A percentile compares a stretch with the other conserved stretches of the same genome.
Evolutionary conservation across 257 asterid genomes (phyloP).

Genomic region (Solanum sejunctum): DNA sequence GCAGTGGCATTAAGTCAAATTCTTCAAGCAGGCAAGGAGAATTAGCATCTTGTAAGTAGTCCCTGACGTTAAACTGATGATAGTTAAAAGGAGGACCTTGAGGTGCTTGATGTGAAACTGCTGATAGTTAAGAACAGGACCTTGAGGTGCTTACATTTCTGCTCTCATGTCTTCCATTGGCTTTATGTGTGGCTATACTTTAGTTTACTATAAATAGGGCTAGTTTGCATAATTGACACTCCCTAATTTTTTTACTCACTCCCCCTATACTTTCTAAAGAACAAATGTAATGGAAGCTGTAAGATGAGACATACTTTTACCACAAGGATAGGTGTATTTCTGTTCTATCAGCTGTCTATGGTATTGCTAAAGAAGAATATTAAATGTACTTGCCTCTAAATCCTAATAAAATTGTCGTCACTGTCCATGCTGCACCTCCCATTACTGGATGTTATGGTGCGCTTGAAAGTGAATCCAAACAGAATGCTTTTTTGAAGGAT

Average conservation of each 20-base stretch:
- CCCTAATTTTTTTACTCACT: neutral
- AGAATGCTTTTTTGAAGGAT: neutral
- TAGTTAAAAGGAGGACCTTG: neutral
- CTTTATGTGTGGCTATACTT: neutral
- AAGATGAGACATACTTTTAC: neutral
- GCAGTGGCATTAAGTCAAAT: slow-evolving; percentile 37
- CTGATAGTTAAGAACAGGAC: neutral
- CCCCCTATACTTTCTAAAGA: neutral
- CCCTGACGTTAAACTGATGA: neutral
- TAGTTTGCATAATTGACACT: neutral
- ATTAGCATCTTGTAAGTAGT: slow-evolving; percentile 23
- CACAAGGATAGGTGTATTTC: neutral
- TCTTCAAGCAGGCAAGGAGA: slow-evolving; percentile 28
- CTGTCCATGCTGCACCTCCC: neutral
- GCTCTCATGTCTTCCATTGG: neutral
- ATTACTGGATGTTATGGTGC: neutral
- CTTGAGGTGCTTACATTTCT: neutral
- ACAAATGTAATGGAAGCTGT: neutral
- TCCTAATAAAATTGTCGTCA: neutral
- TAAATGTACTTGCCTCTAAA: neutral
- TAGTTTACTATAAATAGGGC: neutral
- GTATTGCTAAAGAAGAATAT: neutral
- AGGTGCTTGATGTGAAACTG: neutral
- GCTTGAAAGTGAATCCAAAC: neutral
- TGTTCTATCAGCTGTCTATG: neutral